phyloP scores from a whole-genome alignment of 163 green algal species.

The Coccomyxa subellipsoidea region DNA sequence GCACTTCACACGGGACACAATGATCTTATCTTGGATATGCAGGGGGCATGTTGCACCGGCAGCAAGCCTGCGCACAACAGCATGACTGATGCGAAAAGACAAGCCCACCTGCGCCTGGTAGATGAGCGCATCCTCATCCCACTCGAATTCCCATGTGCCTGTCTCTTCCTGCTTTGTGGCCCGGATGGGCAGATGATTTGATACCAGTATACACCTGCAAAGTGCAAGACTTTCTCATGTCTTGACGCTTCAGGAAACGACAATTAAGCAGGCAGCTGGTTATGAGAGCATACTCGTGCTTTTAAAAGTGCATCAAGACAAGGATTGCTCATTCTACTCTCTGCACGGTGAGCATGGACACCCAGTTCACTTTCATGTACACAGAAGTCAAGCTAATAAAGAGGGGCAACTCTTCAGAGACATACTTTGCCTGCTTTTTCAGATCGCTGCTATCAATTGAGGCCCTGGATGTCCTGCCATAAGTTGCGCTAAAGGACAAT shows the following conservation, averaged over 20 bases:
- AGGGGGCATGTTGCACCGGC: too few relatives aligned
- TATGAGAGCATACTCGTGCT: too few relatives aligned
- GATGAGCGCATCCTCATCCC: constrained; percentile 92
- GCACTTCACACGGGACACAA: too few relatives aligned
- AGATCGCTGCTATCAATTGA: constrained; percentile 49
- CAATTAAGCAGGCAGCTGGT: too few relatives aligned
- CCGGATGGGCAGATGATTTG: constrained; percentile 81
- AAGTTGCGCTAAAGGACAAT: constrained; percentile 24
- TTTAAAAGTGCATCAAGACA: too few relatives aligned
- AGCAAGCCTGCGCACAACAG: not conserved
- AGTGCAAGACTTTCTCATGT: not conserved
- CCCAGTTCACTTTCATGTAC: too few relatives aligned
- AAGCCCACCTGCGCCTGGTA: constrained; percentile 77
- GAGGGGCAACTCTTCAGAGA: not conserved
- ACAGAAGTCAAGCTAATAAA: too few relatives aligned
- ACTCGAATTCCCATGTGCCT: constrained; percentile 81
- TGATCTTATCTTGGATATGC: too few relatives aligned
- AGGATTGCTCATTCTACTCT: too few relatives aligned
- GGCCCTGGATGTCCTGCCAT: constrained; percentile 27
- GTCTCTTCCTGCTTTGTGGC: constrained; percentile 32
- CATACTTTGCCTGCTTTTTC: constrained; percentile 19
- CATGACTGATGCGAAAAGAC: not conserved
- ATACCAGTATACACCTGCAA: constrained; percentile 81
- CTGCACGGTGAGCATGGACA: too few relatives aligned
- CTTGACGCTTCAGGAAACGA: not conserved